Base-by-base conservation (phyloP, 2,329 filamentous ascomycete genomes). In the Huntiella bhutanensis region DNA sequence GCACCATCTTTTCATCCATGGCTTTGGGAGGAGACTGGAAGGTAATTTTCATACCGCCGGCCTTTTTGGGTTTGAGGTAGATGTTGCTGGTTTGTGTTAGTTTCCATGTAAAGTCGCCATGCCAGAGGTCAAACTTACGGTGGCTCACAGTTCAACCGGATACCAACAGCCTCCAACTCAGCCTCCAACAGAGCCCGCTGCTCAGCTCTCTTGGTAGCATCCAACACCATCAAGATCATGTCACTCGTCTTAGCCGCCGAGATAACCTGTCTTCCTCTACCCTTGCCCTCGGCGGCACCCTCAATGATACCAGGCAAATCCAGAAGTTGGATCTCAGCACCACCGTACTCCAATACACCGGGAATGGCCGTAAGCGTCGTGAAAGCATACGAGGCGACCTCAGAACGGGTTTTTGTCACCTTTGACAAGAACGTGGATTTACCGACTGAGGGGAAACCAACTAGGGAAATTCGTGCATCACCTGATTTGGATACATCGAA, bases 351-450 rank as follows among this genome's bases (percentile, higher is more conserved):
- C 46, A 98, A 73, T 35, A 98, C 92, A 54, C 91, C 91, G 1
- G 91, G 91, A 54, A 98, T 98, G 33, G 91, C 92, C 7, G 91
- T 98, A 39, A 98, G 70, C 1, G 91, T 98, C 8, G 91, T 98
- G 74, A 98, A 98, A 48, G 88, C 79, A 60, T 98, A 98, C 0
- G 91, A 83, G 1, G 91, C 91, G 22, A 95, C 86, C 61, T 95
- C 88, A 43, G 86, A 94, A 58, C 85, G 86, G 35, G 92, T 98
- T 66, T 94, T 96, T 43, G 91, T 98, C 60, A 98, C 92, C 59
- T 96, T 95, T 42, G 87, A 95, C n/a, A 98, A 62, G 59, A 98
- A 96, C 0, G 91, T 98, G 2, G 91, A 98, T 67, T 98, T 98
- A 60, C 91, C 91, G 44, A 98, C 91, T 0, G 92, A 98, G 0